phyloP scores from a whole-genome alignment of 306 rosid species.

The Prosopis cineraria region DNA sequence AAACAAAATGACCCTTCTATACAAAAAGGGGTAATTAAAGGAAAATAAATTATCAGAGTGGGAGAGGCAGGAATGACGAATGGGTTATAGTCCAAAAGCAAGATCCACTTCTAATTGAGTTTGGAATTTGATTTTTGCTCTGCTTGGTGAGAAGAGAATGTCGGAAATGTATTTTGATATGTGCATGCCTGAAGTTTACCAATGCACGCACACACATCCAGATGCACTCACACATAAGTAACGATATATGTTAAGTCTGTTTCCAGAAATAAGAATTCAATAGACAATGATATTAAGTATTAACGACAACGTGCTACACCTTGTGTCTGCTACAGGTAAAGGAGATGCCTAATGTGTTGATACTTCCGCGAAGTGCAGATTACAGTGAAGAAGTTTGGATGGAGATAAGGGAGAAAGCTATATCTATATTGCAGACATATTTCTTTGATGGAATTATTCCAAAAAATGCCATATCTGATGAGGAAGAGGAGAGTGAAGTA shows the following conservation, averaged over 20 bases:
- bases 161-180: slow-evolving; percentile 15
- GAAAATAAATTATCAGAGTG: not conserved
- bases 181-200: slow-evolving; percentile 16
- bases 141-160: slow-evolving; percentile 14
- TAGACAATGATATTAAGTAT: slow-evolving; percentile 22
- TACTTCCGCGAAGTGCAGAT: slow-evolving; percentile 99
- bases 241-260: not conserved
- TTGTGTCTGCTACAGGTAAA: slow-evolving; percentile 70
- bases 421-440: slow-evolving; percentile 84
- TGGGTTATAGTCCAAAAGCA: slow-evolving; percentile 17
- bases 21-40: not conserved
- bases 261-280: not conserved
- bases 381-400: slow-evolving; percentile 99
- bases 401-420: slow-evolving; percentile 98
- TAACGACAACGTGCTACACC: slow-evolving; percentile 23
- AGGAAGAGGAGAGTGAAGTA: slow-evolving; percentile 71
- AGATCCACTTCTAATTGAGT: not conserved
- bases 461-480: slow-evolving; percentile 78
- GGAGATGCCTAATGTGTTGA: slow-evolving; percentile 99
- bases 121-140: not conserved
- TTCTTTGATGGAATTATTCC: slow-evolving; percentile 88
- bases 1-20: not conserved
- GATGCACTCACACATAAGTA: not conserved
- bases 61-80: not conserved
- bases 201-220: not conserved